Base-by-base conservation (phyloP, 352 stramenopile genomes). In the Globisporangium rhizosaccharum region DNA sequence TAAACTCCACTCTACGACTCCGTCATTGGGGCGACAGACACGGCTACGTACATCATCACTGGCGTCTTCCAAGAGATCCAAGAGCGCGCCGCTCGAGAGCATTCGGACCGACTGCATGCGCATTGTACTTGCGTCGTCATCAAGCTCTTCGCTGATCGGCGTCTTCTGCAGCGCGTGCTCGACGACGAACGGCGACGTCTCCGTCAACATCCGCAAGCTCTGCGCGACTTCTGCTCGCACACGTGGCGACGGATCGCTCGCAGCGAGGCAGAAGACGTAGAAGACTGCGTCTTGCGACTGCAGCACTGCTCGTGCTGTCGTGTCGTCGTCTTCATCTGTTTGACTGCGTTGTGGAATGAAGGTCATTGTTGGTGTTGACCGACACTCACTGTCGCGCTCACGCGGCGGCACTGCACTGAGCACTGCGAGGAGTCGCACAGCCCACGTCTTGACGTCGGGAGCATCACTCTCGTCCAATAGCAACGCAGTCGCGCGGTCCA, bases 31-130 rank as follows among this genome's bases (percentile, higher is more conserved):
- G 9, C 33, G 9, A 8, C 33, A 39, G 6, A 11, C 9, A 12
- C 7, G 1, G 33, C 33, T 2, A 42, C 59, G 42, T 56, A 78
- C 67, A 44, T 79, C 50, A 1, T 64, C 49, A 4, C 69, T 55
- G 0, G 68, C 51, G 50, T 90, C 81, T 44, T 90, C 81, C 33
- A 90, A 60, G 12, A 90, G 67, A 10, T 80, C 80, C 10, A 90
- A 57, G 47, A 88, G 30, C 1, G 73, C 65, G 3, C 81, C 81
- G 30, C 76, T 90, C 4, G 81, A 76, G 62, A 88, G 75, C 81
- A 90, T 87, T 4, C 66, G 64, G 3, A 71, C 54, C 8, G 66
- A 85, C 15, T 77, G 73, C 47, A 73, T 68, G 12, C 71, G 69
- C 30, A 74, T 59, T 7, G 14, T 14, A 47, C 41, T 18, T 12